phyloP scores from a whole-genome alignment of 164 flowering plant genomes.

The Piper longum region DNA sequence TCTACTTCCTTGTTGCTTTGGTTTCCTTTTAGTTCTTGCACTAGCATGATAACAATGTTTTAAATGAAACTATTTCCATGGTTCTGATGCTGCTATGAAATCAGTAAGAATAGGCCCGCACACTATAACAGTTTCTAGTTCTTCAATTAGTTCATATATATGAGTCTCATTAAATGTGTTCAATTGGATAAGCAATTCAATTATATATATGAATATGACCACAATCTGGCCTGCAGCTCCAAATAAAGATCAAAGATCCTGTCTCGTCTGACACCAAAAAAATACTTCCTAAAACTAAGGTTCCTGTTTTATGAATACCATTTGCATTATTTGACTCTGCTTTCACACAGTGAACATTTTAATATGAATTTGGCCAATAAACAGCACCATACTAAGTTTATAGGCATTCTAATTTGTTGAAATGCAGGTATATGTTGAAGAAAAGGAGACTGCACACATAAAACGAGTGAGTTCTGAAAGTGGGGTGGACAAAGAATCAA shows the following conservation, averaged over 20 bases:
- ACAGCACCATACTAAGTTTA: background rate
- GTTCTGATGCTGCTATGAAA: too few species aligned
- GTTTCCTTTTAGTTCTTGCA: background rate
- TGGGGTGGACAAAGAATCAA: constrained; percentile 30
- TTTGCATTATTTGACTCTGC: background rate
- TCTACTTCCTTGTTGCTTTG: background rate
- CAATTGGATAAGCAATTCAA: background rate
- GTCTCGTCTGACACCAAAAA: constrained; percentile 6
- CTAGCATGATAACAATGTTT: background rate
- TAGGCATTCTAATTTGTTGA: background rate
- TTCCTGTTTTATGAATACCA: background rate
- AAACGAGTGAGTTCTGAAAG: background rate
- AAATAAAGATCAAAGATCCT: constrained; percentile 5
- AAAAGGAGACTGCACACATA: background rate
- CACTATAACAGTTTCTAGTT: too few species aligned
- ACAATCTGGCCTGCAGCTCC: constrained; percentile 1
- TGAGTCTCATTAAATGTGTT: too few species aligned
- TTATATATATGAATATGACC: background rate
- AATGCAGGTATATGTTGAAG: constrained; percentile 3
- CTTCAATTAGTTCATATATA: too few species aligned
- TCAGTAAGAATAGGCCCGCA: too few species aligned
- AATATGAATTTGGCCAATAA: background rate
- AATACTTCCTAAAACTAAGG: constrained; percentile 8
- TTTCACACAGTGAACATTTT: background rate
- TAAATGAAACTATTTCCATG: too few species aligned